phyloP scores from a whole-genome alignment of 129 eudicot genomes.

The Heracleum sosnowskyi region DNA sequence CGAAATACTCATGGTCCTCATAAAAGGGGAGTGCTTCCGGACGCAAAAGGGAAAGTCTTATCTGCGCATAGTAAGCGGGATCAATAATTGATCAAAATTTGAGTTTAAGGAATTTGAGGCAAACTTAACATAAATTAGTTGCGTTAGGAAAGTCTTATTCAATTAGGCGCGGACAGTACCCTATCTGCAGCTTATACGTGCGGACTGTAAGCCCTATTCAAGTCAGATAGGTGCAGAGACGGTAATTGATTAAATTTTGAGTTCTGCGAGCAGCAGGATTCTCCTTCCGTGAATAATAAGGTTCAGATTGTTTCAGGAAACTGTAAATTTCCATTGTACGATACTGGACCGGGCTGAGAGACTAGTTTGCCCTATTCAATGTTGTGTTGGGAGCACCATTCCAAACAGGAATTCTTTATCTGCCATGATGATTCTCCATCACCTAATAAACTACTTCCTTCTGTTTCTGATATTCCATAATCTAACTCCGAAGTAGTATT shows the following conservation, averaged over 20 bases:
- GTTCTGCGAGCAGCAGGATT: background rate
- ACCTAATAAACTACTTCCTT: constrained; percentile 74
- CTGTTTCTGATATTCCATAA: constrained; percentile 79
- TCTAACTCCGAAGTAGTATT: constrained; percentile 23
- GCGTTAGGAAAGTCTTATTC: background rate
- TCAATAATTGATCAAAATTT: background rate
- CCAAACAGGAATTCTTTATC: constrained; percentile 52
- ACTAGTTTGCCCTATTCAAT: constrained; percentile 40
- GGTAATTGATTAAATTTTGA: background rate
- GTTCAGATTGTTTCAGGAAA: background rate
- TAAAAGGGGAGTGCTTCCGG: background rate
- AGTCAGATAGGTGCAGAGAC: background rate
- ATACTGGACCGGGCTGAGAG: background rate
- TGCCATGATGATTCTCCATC: constrained; percentile 46
- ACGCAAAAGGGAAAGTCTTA: background rate
- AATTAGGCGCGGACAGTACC: background rate
- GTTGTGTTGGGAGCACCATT: constrained; percentile 82
- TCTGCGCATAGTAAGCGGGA: background rate
- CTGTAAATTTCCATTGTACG: background rate
- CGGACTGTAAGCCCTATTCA: background rate
- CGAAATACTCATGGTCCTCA: background rate
- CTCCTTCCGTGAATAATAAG: background rate
- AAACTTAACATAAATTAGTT: background rate
- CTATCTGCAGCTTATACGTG: background rate
- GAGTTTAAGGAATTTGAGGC: background rate